Evolutionary conservation across 768 basidiomycete genomes (phyloP).

Genomic region (Hortiboletus flavorubellus): DNA sequence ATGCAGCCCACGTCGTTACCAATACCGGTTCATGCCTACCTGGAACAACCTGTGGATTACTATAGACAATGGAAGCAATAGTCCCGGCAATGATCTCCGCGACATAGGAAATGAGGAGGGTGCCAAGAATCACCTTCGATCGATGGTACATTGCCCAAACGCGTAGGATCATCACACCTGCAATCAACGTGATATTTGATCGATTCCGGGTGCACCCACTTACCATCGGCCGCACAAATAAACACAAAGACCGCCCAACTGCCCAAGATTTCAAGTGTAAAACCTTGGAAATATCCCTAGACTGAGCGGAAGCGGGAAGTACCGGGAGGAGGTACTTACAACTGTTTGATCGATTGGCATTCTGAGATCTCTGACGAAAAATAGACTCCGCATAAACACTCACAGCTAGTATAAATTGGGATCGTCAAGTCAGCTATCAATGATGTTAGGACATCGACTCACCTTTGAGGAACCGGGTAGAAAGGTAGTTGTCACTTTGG

Average conservation of each 20-base stretch:
- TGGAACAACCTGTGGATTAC: background rate
- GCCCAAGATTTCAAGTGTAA: background rate
- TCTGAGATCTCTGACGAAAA: background rate
- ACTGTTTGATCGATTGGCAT: background rate
- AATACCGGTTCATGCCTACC: background rate
- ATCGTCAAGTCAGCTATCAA: background rate
- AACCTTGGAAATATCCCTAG: background rate
- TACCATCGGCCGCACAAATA: background rate
- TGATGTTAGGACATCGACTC: background rate
- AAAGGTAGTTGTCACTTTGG: background rate
- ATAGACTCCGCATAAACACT: background rate
- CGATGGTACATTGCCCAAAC: conserved; percentile 14
- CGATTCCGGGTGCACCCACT: background rate
- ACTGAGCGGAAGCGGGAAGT: background rate
- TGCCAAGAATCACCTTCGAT: conserved; percentile 3
- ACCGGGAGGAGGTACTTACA: background rate
- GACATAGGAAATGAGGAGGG: background rate
- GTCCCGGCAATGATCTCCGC: background rate
- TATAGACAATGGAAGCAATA: background rate
- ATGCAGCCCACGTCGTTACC: background rate
- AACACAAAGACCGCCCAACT: background rate
- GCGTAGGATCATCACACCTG: conserved; percentile 2
- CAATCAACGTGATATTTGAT: background rate
- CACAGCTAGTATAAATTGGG: background rate
- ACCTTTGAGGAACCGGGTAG: background rate